Evolutionary conservation across 495 filamentous ascomycete genomes (phyloP), one percentile per base, ranked within the genome.

Genomic region (Zalerion maritima): DNA sequence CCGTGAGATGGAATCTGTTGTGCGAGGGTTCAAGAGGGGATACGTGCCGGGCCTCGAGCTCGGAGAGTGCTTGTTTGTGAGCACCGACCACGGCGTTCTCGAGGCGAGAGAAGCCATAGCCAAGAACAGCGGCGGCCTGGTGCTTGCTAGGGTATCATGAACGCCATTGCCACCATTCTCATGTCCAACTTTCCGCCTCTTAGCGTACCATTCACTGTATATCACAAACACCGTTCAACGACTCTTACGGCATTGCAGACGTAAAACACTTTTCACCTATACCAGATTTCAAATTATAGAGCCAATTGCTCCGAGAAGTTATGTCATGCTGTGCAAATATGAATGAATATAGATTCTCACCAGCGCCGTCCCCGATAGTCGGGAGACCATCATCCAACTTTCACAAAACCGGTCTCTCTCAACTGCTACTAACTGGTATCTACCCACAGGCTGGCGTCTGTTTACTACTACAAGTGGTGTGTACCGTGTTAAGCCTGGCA

Each of bases 21-120:
- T 75, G 14, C 60, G 74, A 35, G 89, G 89, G 12, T 57, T 73
- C 32, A 55, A 67, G 19, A 60, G 64, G 4, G 64, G 67, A 2
- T 68, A 67, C 40, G 65, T 94, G 24, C 67, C 66, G 46, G 82
- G 83, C 3, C 38, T 96, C 43, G 75, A 64, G 18, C 64, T 87
- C 0, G 91, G 89, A 29, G 89, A 97, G 70, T 71, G 67, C 46
- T 43, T 96, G 43, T 86, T 84, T 49, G 40, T 96, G 31, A 67
- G 55, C 17, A 94, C 85, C 22, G 77, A 83, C 55, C 52, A 54
- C 29, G 89, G 89, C 6, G 65, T 94, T 11, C 41, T 94, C 53
- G 91, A 97, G 61, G 60, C 71, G 16, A 69, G 89, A 45, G 83
- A 96, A 54, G 89, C 82, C 41, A 60, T 91, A 36, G 77, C 81